Evolutionary conservation across 148 eudicot genomes (phyloP).

Genomic region (Cornus florida): DNA sequence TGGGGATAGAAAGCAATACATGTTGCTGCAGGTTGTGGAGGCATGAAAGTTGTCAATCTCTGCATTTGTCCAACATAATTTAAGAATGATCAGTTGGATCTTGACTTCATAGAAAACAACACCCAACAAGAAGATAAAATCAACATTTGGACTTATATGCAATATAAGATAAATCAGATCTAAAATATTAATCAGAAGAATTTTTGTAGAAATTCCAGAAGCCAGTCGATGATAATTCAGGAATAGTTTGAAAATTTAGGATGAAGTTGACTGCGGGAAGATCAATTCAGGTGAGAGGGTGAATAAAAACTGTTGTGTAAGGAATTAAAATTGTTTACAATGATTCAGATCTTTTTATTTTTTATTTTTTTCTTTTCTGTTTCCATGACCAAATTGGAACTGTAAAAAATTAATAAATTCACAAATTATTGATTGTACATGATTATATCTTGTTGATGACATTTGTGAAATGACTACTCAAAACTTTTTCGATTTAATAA

Average conservation of each 20-base stretch:
- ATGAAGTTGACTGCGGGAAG: background rate
- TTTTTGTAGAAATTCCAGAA: background rate
- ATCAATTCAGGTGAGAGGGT: background rate
- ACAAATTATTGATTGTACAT: background rate
- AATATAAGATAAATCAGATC: background rate
- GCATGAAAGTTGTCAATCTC: slow-evolving; percentile 43
- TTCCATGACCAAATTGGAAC: no score
- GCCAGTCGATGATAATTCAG: background rate
- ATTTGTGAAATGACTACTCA: background rate
- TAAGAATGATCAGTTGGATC: background rate
- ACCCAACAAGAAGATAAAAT: background rate
- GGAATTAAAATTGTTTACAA: no score
- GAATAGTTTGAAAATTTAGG: background rate
- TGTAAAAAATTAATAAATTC: background rate
- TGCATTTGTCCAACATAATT: slow-evolving; percentile 17
- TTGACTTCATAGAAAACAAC: background rate
- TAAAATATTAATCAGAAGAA: background rate
- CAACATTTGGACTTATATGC: background rate
- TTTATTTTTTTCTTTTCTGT: no score
- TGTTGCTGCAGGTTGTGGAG: slow-evolving; percentile 49
- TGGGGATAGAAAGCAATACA: slow-evolving; percentile 49
- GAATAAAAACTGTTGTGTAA: background rate
- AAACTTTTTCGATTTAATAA: background rate
- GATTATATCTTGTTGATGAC: background rate
- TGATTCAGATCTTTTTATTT: no score